Conservation (phyloP, 192 early-diverging fungal species). For the Tieghemiomyces parasiticus region DNA sequence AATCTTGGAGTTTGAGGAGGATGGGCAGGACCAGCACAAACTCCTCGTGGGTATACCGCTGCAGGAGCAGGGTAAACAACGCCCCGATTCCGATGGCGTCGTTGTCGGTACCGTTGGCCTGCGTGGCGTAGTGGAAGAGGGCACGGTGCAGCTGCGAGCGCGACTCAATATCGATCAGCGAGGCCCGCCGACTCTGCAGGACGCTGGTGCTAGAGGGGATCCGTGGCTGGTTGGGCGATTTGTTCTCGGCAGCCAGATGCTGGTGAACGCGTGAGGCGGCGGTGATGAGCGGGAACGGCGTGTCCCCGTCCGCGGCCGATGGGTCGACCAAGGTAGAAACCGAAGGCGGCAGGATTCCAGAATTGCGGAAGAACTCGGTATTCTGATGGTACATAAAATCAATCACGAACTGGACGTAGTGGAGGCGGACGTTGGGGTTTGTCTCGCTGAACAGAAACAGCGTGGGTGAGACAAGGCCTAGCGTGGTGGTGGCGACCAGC, state of each 20-base stretch:
- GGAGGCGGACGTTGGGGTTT: not conserved
- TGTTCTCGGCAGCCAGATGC: too few relatives aligned
- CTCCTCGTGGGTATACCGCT: constrained; percentile 8
- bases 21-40: constrained; percentile 1
- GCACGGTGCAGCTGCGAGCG: constrained; percentile 3
- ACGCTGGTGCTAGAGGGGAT: not conserved
- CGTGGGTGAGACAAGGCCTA: not conserved
- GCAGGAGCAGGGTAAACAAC: constrained; percentile 1
- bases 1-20: not conserved
- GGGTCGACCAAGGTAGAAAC: not conserved
- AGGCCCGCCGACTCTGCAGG: constrained; percentile 4
- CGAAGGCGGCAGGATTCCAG: too few relatives aligned
- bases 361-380: not conserved
- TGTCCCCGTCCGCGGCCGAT: not conserved
- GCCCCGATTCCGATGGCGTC: not conserved
- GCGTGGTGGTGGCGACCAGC: not conserved
- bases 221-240: not conserved
- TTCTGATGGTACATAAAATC: constrained; percentile 7
- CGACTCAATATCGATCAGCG: constrained; percentile 8
- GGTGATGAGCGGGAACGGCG: too few relatives aligned
- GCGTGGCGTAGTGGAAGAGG: not conserved
- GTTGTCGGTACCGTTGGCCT: not conserved
- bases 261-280: too few relatives aligned
- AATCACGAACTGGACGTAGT: constrained; percentile 8
- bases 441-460: not conserved